Evolutionary conservation across 2,329 filamentous ascomycete species (phyloP).

Genomic region (Thermochaetoides dissita): DNA sequence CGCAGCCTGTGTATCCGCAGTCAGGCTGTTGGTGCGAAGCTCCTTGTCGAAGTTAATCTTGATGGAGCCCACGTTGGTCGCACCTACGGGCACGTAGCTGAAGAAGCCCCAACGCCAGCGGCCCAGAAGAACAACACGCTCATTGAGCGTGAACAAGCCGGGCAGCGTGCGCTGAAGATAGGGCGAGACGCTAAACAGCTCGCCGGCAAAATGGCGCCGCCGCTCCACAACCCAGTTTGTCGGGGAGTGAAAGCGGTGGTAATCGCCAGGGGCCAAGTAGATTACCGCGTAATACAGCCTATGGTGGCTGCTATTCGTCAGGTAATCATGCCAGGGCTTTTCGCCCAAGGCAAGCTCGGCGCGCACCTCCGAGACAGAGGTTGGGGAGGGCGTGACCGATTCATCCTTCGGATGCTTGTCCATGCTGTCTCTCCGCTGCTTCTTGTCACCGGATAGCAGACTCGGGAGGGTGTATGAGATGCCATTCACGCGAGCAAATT

Average conservation of each 20-base stretch:
- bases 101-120: slow-evolving; percentile 98
- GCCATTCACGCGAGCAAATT: slow-evolving; percentile 87
- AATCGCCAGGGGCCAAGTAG: slow-evolving; percentile 93
- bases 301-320: slow-evolving; percentile 48
- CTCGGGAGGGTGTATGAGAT: slow-evolving; percentile 88
- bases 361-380: slow-evolving; percentile 70
- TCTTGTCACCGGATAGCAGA: slow-evolving; percentile 60
- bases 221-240: slow-evolving; percentile 89
- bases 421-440: slow-evolving; percentile 22
- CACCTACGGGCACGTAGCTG: slow-evolving; percentile 85
- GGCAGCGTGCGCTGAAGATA: slow-evolving; percentile 88
- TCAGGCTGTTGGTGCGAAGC: slow-evolving; percentile 79
- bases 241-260: slow-evolving; percentile 95
- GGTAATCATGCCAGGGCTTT: slow-evolving; percentile 55
- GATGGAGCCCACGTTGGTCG: slow-evolving; percentile 94
- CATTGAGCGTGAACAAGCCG: slow-evolving; percentile 90
- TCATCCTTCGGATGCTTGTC: slow-evolving; percentile 51
- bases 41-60: slow-evolving; percentile 94
- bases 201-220: slow-evolving; percentile 92
- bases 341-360: slow-evolving; percentile 67
- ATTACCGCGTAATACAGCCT: slow-evolving; percentile 87
- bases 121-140: slow-evolving; percentile 83
- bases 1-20: slow-evolving; percentile 85
- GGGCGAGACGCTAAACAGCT: slow-evolving; percentile 87
- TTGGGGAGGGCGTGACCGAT: slow-evolving; percentile 50